Percentiles rank a stretch among this genome's conserved stretches.
Evolutionary conservation across 208 protist genomes (phyloP).

Genomic region (Blastocrithidia nonstop): DNA sequence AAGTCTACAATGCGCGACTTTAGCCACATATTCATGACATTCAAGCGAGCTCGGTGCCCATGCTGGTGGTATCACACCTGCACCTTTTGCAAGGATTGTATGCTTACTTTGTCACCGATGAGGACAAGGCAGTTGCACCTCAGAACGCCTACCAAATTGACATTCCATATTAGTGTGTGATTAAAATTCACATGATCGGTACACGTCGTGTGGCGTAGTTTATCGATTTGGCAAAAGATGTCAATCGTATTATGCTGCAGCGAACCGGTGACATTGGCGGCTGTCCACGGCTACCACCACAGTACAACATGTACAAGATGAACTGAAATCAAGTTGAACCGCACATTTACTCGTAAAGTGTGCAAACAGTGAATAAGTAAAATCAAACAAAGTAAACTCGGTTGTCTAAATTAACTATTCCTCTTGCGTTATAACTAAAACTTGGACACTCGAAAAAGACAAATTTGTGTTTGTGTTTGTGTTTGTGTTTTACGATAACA

Average conservation of each 20-base stretch:
- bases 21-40: slow-evolving; percentile 86
- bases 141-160: slow-evolving; percentile 68
- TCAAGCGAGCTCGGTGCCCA: slow-evolving; percentile 53
- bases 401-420: too few species aligned
- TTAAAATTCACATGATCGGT: slow-evolving; percentile 56
- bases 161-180: slow-evolving; percentile 60
- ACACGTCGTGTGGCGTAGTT: slow-evolving; percentile 49
- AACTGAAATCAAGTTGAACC: neutral
- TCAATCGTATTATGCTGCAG: slow-evolving; percentile 25
- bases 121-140: slow-evolving; percentile 40
- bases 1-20: slow-evolving; percentile 74
- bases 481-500: too few species aligned
- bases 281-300: neutral
- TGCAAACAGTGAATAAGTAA: too few species aligned
- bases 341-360: neutral
- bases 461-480: too few species aligned
- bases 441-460: too few species aligned
- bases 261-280: neutral
- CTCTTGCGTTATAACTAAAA: too few species aligned
- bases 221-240: slow-evolving; percentile 31
- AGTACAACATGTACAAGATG: neutral
- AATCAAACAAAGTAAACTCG: too few species aligned
- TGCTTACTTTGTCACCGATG: slow-evolving; percentile 76
- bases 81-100: slow-evolving; percentile 70
- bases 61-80: slow-evolving; percentile 73